Conservation (phyloP, 768 basidiomycete species). For the Fibroporia radiculosa region DNA sequence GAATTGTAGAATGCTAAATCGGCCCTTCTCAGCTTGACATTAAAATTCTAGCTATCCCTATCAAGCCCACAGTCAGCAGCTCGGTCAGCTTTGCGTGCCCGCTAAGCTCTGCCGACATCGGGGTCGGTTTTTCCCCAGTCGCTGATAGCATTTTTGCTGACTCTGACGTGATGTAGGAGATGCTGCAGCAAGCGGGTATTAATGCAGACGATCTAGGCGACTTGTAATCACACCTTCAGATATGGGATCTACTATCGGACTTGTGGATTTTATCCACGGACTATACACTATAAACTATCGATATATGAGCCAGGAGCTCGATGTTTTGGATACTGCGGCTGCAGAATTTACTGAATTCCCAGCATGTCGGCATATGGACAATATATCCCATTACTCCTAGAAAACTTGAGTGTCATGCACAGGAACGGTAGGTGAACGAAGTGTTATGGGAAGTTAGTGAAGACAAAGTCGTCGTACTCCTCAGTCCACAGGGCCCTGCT, state of each 20-base stretch:
- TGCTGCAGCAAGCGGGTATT: slow-evolving; percentile 9
- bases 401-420: too few relatives aligned
- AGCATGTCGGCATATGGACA: too few relatives aligned
- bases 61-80: slow-evolving; percentile 61
- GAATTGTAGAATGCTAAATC: neutral
- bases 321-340: too few relatives aligned
- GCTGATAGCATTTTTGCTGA: neutral
- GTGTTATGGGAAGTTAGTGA: too few relatives aligned
- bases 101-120: slow-evolving; percentile 28
- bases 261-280: neutral
- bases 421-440: too few relatives aligned
- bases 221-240: neutral
- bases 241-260: neutral
- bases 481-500: neutral
- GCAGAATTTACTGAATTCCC: too few relatives aligned
- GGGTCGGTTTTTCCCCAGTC: slow-evolving; percentile 18
- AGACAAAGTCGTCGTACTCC: too few relatives aligned
- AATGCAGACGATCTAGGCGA: neutral
- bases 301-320: too few relatives aligned
- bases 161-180: neutral
- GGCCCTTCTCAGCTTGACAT: slow-evolving; percentile 44
- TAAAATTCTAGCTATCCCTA: slow-evolving; percentile 52
- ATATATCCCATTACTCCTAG: too few relatives aligned
- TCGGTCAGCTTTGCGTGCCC: slow-evolving; percentile 61
- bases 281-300: neutral